These are phyloP conservation scores for Hypomontagnella monticulosa DNA, from an alignment of 495 filamentous ascomycete genomes.

Conservation along the genomic window DNA sequence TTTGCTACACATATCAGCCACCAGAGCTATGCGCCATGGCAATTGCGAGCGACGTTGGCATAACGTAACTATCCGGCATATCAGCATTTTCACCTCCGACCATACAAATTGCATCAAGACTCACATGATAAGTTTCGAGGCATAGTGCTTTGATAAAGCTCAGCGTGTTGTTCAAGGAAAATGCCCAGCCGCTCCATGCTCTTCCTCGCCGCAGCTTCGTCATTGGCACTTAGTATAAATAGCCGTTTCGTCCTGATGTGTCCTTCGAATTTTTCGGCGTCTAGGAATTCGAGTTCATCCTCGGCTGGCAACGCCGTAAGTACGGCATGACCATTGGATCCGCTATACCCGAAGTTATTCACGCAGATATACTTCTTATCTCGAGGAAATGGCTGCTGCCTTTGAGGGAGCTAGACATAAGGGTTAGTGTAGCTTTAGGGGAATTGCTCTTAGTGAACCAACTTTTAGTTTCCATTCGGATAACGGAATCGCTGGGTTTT, in stretches of 20 bases:
- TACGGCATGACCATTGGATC: conserved; percentile 36
- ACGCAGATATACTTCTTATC: conserved; percentile 53
- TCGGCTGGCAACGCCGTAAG: conserved; percentile 32
- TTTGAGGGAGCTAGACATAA: conserved; percentile 38
- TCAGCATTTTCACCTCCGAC: neutral
- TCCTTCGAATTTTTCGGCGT: conserved; percentile 30
- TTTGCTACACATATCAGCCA: conserved; percentile 49
- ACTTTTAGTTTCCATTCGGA: conserved; percentile 57
- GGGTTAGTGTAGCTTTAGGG: conserved; percentile 13
- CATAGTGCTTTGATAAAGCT: conserved; percentile 56
- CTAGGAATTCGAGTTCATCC: conserved; percentile 32
- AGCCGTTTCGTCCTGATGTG: conserved; percentile 39
- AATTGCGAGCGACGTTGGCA: conserved; percentile 52
- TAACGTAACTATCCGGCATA: conserved; percentile 48
- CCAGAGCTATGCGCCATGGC: conserved; percentile 51
- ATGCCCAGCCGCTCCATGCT: conserved; percentile 45
- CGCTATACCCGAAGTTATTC: conserved; percentile 56
- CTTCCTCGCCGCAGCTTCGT: conserved; percentile 36
- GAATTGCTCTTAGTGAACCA: conserved; percentile 9
- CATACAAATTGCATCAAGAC: neutral
- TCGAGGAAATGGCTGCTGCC: conserved; percentile 48
- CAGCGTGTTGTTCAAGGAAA: conserved; percentile 57
- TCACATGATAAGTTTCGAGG: conserved; percentile 50
- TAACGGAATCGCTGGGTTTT: conserved; percentile 62
- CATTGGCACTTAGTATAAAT: conserved; percentile 42